Percentiles rank a stretch among this genome's conserved stretches.
Conservation (phyloP, 495 filamentous ascomycete species). For the Neurospora sp. region DNA sequence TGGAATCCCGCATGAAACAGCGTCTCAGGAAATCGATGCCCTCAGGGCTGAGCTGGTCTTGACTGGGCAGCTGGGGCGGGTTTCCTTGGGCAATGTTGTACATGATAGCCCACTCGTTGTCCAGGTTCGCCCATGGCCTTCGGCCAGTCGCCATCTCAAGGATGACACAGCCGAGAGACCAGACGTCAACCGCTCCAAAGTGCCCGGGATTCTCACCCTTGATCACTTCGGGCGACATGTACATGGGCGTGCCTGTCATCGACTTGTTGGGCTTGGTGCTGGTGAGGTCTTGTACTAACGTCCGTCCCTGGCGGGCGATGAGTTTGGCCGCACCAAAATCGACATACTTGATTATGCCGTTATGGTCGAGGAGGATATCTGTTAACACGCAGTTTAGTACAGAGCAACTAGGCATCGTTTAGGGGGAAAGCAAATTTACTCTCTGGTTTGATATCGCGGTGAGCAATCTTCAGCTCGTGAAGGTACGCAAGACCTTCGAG, state of each 20-base stretch:
- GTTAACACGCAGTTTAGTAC: constrained; percentile 13
- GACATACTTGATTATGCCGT: constrained; percentile 97
- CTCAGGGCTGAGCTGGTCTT: constrained; percentile 71
- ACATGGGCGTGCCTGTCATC: constrained; percentile 98
- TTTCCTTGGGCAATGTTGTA: constrained; percentile 99
- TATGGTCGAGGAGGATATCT: constrained; percentile 94
- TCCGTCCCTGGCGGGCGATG: constrained; percentile 88
- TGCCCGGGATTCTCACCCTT: constrained; percentile 69
- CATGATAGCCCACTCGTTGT: constrained; percentile 99
- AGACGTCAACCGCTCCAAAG: constrained; percentile 85
- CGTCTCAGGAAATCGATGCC: constrained; percentile 83
- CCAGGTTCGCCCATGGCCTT: constrained; percentile 90
- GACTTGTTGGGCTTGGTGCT: constrained; percentile 68
- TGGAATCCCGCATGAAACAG: constrained; percentile 83
- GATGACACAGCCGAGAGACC: constrained; percentile 95
- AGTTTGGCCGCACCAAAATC: constrained; percentile 98
- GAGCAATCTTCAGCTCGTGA: constrained; percentile 80
- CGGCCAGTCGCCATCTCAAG: constrained; percentile 95
- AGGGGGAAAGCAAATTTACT: constrained; percentile 44
- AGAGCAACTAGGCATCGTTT: background rate
- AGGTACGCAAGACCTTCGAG: constrained; percentile 93
- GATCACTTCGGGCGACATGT: constrained; percentile 99
- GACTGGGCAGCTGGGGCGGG: constrained; percentile 67
- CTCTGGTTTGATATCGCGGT: constrained; percentile 97
- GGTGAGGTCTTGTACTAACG: constrained; percentile 53